Conservation (phyloP, 768 basidiomycete genomes). For the Amanita polypyramis region DNA sequence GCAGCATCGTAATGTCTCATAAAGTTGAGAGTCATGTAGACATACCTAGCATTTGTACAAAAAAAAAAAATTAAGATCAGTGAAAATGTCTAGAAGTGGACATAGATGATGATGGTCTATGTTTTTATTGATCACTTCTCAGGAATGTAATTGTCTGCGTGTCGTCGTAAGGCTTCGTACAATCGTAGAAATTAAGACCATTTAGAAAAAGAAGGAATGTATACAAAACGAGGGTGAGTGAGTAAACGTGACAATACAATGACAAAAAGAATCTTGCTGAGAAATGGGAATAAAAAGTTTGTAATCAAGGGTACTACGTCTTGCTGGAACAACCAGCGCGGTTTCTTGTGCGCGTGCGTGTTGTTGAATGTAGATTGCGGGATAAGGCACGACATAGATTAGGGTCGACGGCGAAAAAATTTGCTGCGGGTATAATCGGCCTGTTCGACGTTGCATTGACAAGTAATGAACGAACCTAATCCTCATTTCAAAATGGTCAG, state of each 20-base stretch:
- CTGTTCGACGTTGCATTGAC: not conserved
- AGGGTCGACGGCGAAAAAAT: not conserved
- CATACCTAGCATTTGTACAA: not conserved
- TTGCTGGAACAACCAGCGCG: not conserved
- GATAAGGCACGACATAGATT: not conserved
- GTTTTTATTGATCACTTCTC: not conserved
- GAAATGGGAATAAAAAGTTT: not conserved
- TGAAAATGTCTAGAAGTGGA: not conserved
- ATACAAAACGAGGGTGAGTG: not conserved
- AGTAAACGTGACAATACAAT: not conserved
- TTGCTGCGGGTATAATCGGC: not conserved
- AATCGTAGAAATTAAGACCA: slow-evolving; percentile 3
- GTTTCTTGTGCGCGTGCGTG: not conserved
- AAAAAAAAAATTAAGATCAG: not conserved
- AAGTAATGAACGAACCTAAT: slow-evolving; percentile 4
- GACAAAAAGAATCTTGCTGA: not conserved
- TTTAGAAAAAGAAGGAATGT: not conserved
- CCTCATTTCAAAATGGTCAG: not conserved
- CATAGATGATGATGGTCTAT: not conserved
- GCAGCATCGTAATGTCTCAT: slow-evolving; percentile 6
- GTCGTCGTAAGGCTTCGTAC: slow-evolving; percentile 5
- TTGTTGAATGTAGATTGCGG: not conserved
- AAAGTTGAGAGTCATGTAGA: slow-evolving; percentile 10
- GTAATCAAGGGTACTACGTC: not conserved
- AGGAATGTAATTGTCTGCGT: not conserved